A percentile compares a stretch with the other conserved stretches of the same genome.
Conservation (phyloP, 805 yeast species). For the Sungouiella thailandica region DNA sequence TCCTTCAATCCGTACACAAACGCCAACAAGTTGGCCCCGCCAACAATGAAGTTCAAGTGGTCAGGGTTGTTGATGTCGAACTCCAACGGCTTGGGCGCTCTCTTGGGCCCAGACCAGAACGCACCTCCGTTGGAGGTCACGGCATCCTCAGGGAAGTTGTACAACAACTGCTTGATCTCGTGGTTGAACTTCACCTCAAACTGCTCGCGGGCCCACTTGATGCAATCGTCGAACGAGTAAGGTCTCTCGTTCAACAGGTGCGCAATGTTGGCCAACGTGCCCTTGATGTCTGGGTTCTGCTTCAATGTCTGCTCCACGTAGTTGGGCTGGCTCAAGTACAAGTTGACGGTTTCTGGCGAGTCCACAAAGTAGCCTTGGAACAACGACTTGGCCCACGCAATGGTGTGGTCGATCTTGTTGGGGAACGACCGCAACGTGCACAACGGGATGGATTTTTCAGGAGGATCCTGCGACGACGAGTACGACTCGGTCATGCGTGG, state of each 20-base stretch:
- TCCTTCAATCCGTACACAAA: slow-evolving; percentile 86
- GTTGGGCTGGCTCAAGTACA: slow-evolving; percentile 86
- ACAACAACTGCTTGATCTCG: slow-evolving; percentile 85
- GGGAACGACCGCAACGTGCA: slow-evolving; percentile 98
- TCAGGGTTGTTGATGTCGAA: slow-evolving; percentile 73
- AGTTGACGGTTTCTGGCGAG: slow-evolving; percentile 88
- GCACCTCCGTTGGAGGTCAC: slow-evolving; percentile 85
- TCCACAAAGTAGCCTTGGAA: slow-evolving; percentile 91
- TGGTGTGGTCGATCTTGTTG: slow-evolving; percentile 95
- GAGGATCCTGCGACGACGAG: slow-evolving; percentile 96
- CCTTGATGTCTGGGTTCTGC: slow-evolving; percentile 88
- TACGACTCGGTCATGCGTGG: slow-evolving; percentile 94
- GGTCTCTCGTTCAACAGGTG: slow-evolving; percentile 79
- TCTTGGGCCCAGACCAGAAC: slow-evolving; percentile 97
- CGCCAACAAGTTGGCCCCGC: slow-evolving; percentile 89
- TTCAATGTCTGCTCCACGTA: slow-evolving; percentile 88
- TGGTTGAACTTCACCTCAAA: slow-evolving; percentile 81
- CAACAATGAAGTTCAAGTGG: slow-evolving; percentile 78
- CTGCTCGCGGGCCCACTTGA: slow-evolving; percentile 89
- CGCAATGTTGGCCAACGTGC: slow-evolving; percentile 74
- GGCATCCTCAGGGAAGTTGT: slow-evolving; percentile 93
- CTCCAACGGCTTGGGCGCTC: slow-evolving; percentile 84
- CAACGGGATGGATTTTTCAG: slow-evolving; percentile 94
- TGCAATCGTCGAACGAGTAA: slow-evolving; percentile 85
- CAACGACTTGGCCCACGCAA: slow-evolving; percentile 97